Conservation (phyloP, 139 green algal genomes). For the Volvox africanus region DNA sequence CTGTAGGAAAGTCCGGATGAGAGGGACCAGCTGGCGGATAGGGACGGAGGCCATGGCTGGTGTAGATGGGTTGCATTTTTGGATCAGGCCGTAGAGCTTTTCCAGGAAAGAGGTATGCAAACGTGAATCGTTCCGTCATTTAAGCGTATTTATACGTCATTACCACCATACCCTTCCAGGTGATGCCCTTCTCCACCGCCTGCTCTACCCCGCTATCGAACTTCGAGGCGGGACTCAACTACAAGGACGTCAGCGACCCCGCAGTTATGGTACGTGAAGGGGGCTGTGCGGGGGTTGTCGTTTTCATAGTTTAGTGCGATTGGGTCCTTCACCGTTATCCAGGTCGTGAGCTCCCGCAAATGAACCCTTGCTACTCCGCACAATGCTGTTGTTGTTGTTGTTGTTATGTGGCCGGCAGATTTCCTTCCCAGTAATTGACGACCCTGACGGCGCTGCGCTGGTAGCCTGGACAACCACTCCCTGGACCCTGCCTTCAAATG, state of each 20-base stretch:
- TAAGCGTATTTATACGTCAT: no score
- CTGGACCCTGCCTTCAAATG: constrained; percentile 98
- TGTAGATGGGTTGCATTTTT: no score
- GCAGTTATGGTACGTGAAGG: constrained; percentile 65
- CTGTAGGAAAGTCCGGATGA: no score
- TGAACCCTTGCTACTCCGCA: no score
- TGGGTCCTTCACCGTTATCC: no score
- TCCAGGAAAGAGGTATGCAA: no score
- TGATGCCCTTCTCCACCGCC: constrained; percentile 99
- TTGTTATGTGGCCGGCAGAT: constrained; percentile 50
- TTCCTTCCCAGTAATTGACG: constrained; percentile 83
- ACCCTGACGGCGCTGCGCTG: constrained; percentile 82
- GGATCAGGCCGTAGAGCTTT: no score
- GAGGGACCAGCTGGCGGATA: no score
- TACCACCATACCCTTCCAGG: constrained; percentile 61
- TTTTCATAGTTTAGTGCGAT: no score
- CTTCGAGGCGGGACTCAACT: constrained; percentile 99
- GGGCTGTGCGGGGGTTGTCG: not conserved
- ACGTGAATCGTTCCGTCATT: no score
- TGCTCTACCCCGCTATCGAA: constrained; percentile 96
- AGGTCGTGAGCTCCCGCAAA: no score
- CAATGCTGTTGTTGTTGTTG: not conserved
- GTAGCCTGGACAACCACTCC: constrained; percentile 99
- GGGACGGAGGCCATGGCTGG: no score
- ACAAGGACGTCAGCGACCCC: constrained; percentile 89